A percentile compares a stretch with the other conserved stretches of the same genome.
These are phyloP conservation scores for Cystofilobasidium ferigula DNA, from an alignment of 768 basidiomycete genomes.

Conservation along the genomic window DNA sequence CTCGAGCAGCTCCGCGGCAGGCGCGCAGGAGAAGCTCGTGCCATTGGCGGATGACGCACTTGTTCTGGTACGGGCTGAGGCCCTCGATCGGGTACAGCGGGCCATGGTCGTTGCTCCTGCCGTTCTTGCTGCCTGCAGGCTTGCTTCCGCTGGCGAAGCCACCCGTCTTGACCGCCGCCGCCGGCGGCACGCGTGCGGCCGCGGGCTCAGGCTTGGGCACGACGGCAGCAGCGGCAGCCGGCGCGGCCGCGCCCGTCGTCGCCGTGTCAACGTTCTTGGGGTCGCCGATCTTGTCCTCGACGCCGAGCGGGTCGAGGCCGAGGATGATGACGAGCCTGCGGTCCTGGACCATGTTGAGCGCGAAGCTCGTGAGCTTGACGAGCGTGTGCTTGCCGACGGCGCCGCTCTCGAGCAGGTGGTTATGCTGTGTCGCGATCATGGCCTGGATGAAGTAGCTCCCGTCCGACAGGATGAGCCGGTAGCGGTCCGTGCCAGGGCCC, in stretches of 20 bases:
- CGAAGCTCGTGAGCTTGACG: slow-evolving; percentile 59
- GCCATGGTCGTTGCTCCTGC: slow-evolving; percentile 28
- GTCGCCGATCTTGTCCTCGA: slow-evolving; percentile 19
- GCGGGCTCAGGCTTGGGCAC: slow-evolving; percentile 29
- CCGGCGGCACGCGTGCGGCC: slow-evolving; percentile 18
- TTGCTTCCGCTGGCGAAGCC: slow-evolving; percentile 8
- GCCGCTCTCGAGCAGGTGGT: slow-evolving; percentile 56
- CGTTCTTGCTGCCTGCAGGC: slow-evolving; percentile 19
- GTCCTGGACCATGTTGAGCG: slow-evolving; percentile 70
- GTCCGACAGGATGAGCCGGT: slow-evolving; percentile 75
- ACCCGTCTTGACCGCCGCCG: slow-evolving; percentile 7
- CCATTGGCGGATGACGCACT: slow-evolving; percentile 37
- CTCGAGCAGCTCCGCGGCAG: no score
- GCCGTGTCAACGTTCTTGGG: slow-evolving; percentile 19
- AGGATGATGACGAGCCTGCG: slow-evolving; percentile 81
- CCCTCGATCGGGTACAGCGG: slow-evolving; percentile 77
- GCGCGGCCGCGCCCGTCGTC: slow-evolving; percentile 32
- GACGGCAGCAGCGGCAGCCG: slow-evolving; percentile 33
- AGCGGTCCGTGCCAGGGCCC: slow-evolving; percentile 37
- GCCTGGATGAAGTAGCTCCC: slow-evolving; percentile 75
- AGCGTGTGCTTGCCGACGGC: slow-evolving; percentile 56
- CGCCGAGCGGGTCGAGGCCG: slow-evolving; percentile 31
- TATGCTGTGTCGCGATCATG: slow-evolving; percentile 90
- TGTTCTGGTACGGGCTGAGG: slow-evolving; percentile 91
- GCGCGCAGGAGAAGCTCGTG: neutral